Evolutionary conservation across 1,284 basidiomycete genomes (phyloP), one percentile per base, ranked within the genome.

Genomic region (Porodaedalea pini): DNA sequence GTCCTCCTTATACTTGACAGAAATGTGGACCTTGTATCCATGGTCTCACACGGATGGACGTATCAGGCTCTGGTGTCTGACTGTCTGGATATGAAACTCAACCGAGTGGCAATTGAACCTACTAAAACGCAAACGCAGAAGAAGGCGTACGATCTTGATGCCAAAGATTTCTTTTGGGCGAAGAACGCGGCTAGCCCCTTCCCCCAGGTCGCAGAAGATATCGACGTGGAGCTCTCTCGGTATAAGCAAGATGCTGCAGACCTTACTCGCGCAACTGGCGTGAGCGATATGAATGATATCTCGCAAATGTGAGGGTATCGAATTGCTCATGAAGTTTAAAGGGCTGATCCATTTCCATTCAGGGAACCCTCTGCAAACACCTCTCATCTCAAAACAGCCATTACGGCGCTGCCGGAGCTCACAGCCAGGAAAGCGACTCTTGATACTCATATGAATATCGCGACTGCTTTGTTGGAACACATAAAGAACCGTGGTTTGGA

Each of bases 391-490:
- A 99, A 98, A 75, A 94, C 93, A 0, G 97, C 97, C 2, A 98
- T 99, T 69, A 99, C 96, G 0, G 94, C 95, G 57, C 78, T 99
- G n/a, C 97, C 97, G 1, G 96, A 99, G 70, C 78, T 99, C 44
- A 98, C 96, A 2, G 94, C 96, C 17, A 83, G 97, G 44, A 99
- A 99, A 67, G 88, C 93, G 47, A 96, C 92, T 1, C 81, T 99
- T 34, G 97, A 99, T 70, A 94, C 96, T 0, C 96, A 99, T 64
- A 99, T 99, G 95, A 98, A 99, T 74, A 98, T 99, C 56, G 97
- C 97, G 32, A 98, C 96, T 2, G 89, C 96, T 5, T 75, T 99
- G 13, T 75, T 99, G 29, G 94, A 97, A 70, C 88, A 98, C 19
- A 98, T 99, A 77, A 98, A 98, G 76, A 86, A 88, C 62, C 85